Conservation (phyloP, 1,284 basidiomycete genomes). For the Cutaneotrichosporon cyanovorans region DNA sequence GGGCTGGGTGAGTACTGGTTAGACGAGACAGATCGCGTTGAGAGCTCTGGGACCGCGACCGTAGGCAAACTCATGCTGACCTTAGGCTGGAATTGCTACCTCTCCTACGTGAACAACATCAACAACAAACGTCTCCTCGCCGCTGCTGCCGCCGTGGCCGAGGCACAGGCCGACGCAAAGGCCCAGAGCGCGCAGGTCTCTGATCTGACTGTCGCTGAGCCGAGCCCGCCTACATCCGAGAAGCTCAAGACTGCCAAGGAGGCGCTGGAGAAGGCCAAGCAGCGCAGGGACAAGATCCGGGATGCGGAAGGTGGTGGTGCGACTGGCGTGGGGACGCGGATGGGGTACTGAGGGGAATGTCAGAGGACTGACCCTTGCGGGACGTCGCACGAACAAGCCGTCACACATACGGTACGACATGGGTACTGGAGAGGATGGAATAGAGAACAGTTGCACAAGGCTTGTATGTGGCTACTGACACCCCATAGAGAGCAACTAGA, state of each 20-base stretch:
- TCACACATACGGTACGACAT: too few species aligned
- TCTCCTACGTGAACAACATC: slow-evolving; percentile 35
- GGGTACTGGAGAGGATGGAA: too few species aligned
- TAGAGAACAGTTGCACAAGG: too few species aligned
- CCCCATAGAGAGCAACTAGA: too few species aligned
- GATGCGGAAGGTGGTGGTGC: slow-evolving; percentile 29
- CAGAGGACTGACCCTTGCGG: too few species aligned
- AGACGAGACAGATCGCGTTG: background rate
- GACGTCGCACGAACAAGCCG: too few species aligned
- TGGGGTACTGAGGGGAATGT: slow-evolving; percentile 21
- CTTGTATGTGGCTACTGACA: too few species aligned
- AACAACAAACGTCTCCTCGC: slow-evolving; percentile 28
- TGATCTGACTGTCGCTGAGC: background rate
- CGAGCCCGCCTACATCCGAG: slow-evolving; percentile 5
- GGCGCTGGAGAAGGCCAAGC: slow-evolving; percentile 19
- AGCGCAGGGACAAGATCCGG: slow-evolving; percentile 18
- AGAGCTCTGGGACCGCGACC: background rate
- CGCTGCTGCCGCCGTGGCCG: slow-evolving; percentile 15
- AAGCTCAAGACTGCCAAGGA: slow-evolving; percentile 17
- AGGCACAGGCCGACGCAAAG: slow-evolving; percentile 20
- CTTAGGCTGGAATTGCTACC: slow-evolving; percentile 54
- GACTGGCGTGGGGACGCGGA: slow-evolving; percentile 29
- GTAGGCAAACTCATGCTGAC: slow-evolving; percentile 1
- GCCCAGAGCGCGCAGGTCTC: slow-evolving; percentile 20
- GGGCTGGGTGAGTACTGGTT: slow-evolving; percentile 54